Evolutionary conservation across 371 early-diverging fungal species (phyloP).

Genomic region (Haplosporangium sp.): DNA sequence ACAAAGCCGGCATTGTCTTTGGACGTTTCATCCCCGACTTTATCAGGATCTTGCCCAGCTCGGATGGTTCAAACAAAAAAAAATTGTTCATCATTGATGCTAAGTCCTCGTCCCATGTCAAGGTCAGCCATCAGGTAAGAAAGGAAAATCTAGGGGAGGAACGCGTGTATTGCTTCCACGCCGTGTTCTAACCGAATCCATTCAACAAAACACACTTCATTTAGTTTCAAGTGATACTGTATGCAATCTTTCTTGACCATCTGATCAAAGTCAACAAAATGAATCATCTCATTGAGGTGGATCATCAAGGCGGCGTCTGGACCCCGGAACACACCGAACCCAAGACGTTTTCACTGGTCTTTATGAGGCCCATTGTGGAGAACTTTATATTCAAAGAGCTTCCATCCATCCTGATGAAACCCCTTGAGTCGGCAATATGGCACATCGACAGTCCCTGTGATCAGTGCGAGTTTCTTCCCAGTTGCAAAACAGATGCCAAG

Average conservation of each 20-base stretch:
- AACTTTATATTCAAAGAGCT: conserved; percentile 57
- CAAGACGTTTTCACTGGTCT: conserved; percentile 57
- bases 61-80: conserved; percentile 34
- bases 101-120: conserved; percentile 59
- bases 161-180: neutral
- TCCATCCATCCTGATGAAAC: conserved; percentile 45
- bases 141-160: neutral
- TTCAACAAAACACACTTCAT: neutral
- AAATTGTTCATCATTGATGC: conserved; percentile 63
- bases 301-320: conserved; percentile 61
- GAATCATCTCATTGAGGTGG: conserved; percentile 54
- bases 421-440: conserved; percentile 53
- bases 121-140: conserved; percentile 61
- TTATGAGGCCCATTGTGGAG: conserved; percentile 58
- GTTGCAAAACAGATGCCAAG: conserved; percentile 57
- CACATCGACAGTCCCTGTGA: conserved; percentile 58
- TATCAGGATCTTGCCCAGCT: conserved; percentile 56
- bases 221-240: conserved; percentile 65
- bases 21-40: conserved; percentile 65
- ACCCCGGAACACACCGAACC: conserved; percentile 55
- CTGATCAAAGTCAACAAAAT: conserved; percentile 56
- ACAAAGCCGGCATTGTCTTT: conserved; percentile 44
- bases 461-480: conserved; percentile 55
- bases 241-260: conserved; percentile 60
- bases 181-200: neutral